Evolutionary conservation across 495 filamentous ascomycete genomes (phyloP).

Genomic region (Aspergillus bertholletiae): DNA sequence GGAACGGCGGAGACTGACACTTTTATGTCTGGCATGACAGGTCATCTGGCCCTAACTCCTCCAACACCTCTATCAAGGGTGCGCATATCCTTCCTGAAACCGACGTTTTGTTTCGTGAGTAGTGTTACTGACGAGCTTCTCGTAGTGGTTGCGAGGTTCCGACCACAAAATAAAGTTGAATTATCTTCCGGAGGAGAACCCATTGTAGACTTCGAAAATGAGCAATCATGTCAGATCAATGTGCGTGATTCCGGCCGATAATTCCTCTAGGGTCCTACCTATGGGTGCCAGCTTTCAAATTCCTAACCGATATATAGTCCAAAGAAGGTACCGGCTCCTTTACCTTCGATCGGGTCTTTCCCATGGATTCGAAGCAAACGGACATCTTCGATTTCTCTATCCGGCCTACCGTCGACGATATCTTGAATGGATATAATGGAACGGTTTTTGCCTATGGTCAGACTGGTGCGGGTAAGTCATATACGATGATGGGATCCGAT

Average conservation of each 20-base stretch:
- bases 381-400: constrained; percentile 99
- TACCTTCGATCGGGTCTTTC: constrained; percentile 97
- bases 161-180: constrained; percentile 93
- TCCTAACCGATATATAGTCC: constrained; percentile 52
- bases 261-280: background rate
- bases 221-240: constrained; percentile 83
- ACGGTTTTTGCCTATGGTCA: constrained; percentile 99
- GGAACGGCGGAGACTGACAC: constrained; percentile 17
- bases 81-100: constrained; percentile 23
- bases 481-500: constrained; percentile 98
- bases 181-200: constrained; percentile 83
- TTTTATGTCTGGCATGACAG: constrained; percentile 23
- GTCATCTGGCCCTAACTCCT: constrained; percentile 44
- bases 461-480: constrained; percentile 97
- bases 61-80: constrained; percentile 70
- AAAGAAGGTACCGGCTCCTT: constrained; percentile 79
- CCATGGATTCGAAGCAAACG: constrained; percentile 78
- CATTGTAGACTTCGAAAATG: constrained; percentile 82
- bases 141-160: constrained; percentile 90
- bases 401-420: constrained; percentile 91
- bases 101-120: background rate
- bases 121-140: background rate
- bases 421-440: constrained; percentile 97
- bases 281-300: background rate
- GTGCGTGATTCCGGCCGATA: constrained; percentile 46